Evolutionary conservation across 1,284 basidiomycete species (phyloP), one percentile per base, ranked within the genome.

Genomic region (Puccinia coronata): DNA sequence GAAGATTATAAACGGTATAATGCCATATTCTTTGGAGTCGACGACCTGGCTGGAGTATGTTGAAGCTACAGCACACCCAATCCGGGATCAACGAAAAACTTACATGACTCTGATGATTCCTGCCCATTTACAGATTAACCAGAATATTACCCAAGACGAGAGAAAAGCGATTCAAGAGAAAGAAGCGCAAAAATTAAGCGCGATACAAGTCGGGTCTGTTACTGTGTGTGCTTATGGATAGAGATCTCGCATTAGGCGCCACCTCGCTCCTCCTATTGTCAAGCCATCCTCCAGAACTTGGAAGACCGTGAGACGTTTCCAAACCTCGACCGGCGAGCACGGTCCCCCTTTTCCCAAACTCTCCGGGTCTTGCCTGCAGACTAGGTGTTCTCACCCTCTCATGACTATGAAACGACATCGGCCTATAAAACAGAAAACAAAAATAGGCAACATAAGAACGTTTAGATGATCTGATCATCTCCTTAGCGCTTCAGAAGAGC

Each of bases 271-370:
- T 41, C 63, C 43, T 25, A 71, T 9, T 49, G 28, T 73, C 71
- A n/a, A 73, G 71, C 71, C 71, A 73, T 39, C 71, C 71, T 57
- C 71, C 71, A 20, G 71, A 55, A 20, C 71, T 73, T 9, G 71
- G 51, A 57, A 73, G 55, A 43, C 71, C 71, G 41, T 39, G 41
- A 14, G 31, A 36, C 14, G 71, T 55, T 31, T 73, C 53, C 31
- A 73, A 47, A 36, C 71, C 71, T 18, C 71, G 71, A 73, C 71
- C 71, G 20, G 34, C 34, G 28, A 73, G 28, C 0, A 73, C 71
- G 6, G 71, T 73, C 41, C 71, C 71, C 5, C 71, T 47, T 57
- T 23, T 73, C 28, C 71, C 71, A 11, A 73, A 23, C 55, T 73
- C 71, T 36, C 71, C 71, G n/a, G 69, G 69, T 28, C 25, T 51